Evolutionary conservation across 129 eudicot genomes (phyloP).

Genomic region (Arctium minus): DNA sequence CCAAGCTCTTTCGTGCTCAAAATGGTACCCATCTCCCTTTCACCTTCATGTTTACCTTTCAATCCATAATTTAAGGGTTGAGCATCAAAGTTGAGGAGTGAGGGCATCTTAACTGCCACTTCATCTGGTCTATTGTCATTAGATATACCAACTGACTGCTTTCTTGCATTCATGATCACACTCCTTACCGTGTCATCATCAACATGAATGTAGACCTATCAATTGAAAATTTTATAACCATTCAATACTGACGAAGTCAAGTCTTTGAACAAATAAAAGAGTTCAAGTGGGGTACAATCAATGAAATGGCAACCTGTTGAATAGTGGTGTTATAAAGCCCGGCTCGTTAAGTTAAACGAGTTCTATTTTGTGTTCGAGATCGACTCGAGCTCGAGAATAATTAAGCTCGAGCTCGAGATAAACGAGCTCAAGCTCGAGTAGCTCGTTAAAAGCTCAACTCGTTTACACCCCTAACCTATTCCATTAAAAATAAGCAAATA

Average conservation of each 20-base stretch:
- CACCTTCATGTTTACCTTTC: slow-evolving; percentile 17
- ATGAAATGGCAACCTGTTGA: not conserved
- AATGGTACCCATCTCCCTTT: slow-evolving; percentile 13
- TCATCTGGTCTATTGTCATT: slow-evolving; percentile 12
- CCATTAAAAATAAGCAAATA: not conserved
- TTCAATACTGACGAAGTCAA: not conserved
- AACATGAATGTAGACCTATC: slow-evolving; percentile 17
- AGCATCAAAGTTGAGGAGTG: slow-evolving; percentile 13
- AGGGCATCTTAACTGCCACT: slow-evolving; percentile 10
- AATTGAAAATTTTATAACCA: not conserved
- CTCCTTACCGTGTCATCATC: slow-evolving; percentile 24
- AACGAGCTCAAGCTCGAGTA: no score
- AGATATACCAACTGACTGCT: slow-evolving; percentile 5
- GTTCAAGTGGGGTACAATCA: not conserved
- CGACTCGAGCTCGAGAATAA: no score
- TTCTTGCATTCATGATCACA: slow-evolving; percentile 8
- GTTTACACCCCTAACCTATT: no score
- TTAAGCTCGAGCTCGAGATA: no score
- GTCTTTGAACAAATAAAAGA: not conserved
- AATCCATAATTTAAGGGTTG: slow-evolving; percentile 9
- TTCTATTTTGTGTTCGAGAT: no score
- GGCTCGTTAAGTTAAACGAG: no score
- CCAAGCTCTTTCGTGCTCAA: slow-evolving; percentile 27
- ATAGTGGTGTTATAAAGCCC: no score
- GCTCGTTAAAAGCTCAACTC: no score